These are phyloP conservation scores for Ramularia endophylla DNA, from an alignment of 2,329 filamentous ascomycete genomes.

Conservation along the genomic window DNA sequence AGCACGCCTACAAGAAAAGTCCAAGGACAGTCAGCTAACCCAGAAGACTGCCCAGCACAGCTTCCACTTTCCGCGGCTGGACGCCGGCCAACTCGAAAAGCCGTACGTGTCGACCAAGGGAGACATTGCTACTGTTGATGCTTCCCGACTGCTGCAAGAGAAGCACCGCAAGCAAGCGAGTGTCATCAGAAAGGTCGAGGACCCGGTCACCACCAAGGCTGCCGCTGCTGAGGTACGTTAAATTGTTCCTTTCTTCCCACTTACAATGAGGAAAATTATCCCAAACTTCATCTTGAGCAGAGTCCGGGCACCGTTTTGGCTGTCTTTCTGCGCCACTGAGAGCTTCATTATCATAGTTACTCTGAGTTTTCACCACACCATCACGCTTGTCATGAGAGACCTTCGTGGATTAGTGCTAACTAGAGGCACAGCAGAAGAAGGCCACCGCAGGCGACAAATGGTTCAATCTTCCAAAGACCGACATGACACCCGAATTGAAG, in stretches of 20 bases:
- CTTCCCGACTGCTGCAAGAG: slow-evolving; percentile 44
- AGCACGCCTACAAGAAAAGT: slow-evolving; percentile 46
- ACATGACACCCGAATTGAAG: slow-evolving; percentile 78
- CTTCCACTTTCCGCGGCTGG: slow-evolving; percentile 48
- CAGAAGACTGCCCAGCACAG: slow-evolving; percentile 16
- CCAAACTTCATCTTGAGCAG: slow-evolving; percentile 66
- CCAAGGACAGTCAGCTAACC: slow-evolving; percentile 21
- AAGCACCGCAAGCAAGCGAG: slow-evolving; percentile 39
- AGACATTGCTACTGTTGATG: slow-evolving; percentile 49
- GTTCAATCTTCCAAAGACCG: slow-evolving; percentile 82
- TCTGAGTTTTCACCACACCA: slow-evolving; percentile 48
- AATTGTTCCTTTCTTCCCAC: slow-evolving; percentile 15
- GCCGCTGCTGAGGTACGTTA: slow-evolving; percentile 48
- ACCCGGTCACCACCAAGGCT: slow-evolving; percentile 44
- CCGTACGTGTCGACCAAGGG: slow-evolving; percentile 51
- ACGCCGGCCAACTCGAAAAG: slow-evolving; percentile 42
- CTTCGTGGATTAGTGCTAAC: slow-evolving; percentile 21
- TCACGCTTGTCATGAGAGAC: slow-evolving; percentile 7
- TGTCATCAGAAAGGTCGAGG: slow-evolving; percentile 49
- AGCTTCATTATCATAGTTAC: slow-evolving; percentile 69
- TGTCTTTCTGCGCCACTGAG: slow-evolving; percentile 64
- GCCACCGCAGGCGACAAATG: slow-evolving; percentile 72
- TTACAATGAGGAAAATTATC: slow-evolving; percentile 69
- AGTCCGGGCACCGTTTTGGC: slow-evolving; percentile 73
- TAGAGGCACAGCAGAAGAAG: slow-evolving; percentile 47